These are phyloP conservation scores for Daldinia bambusicola DNA, from an alignment of 495 filamentous ascomycete genomes.

Conservation along the genomic window DNA sequence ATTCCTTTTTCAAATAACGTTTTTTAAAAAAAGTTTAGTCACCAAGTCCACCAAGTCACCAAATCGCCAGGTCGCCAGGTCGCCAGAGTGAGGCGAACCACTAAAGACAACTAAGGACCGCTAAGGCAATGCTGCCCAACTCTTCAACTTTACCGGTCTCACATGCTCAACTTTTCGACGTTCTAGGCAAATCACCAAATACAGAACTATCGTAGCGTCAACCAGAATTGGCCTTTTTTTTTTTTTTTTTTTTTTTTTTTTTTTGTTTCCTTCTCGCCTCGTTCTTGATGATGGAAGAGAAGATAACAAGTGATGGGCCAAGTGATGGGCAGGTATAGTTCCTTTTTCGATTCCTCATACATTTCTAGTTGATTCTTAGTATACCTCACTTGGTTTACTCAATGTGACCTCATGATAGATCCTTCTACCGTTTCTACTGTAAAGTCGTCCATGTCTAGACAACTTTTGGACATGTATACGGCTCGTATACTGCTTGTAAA, in stretches of 20 bases:
- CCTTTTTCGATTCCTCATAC: constrained; percentile 5
- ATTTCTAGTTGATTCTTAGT: background rate
- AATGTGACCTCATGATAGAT: constrained; percentile 6
- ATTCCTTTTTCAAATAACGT: background rate
- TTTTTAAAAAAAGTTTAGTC: constrained; percentile 1
- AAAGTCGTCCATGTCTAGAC: background rate
- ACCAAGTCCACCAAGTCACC: no score
- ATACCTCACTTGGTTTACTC: background rate
- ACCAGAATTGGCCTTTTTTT: background rate
- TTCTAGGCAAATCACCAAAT: background rate
- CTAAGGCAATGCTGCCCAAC: constrained; percentile 9
- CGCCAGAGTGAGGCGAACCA: constrained; percentile 1
- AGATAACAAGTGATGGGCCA: constrained; percentile 1
- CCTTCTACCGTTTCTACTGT: background rate
- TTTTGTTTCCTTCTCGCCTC: background rate
- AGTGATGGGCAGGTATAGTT: constrained; percentile 1
- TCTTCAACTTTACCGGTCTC: background rate
- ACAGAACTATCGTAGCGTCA: constrained; percentile 1
- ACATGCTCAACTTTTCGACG: background rate
- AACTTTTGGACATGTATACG: background rate
- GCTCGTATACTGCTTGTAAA: background rate
- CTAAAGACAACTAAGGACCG: constrained; percentile 2
- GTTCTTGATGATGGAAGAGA: background rate
- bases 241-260: no score
- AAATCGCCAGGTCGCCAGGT: background rate